These are phyloP conservation scores for Gnaphalium uliginosum DNA, from an alignment of 129 eudicot genomes.

Conservation along the genomic window DNA sequence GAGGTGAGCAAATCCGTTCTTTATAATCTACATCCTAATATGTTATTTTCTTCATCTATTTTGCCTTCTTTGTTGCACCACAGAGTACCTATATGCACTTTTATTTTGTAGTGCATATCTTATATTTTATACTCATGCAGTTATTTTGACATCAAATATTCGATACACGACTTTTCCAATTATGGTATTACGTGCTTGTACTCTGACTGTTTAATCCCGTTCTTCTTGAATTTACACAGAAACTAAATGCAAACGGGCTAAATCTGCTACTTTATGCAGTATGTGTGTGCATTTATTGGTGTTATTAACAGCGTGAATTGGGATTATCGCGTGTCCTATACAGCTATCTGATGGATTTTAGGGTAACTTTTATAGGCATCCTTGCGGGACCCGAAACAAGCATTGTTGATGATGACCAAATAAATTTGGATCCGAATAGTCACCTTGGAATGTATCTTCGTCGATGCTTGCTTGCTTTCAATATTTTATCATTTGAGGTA, in stretches of 20 bases:
- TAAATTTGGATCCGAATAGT: constrained; percentile 83
- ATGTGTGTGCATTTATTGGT: neutral
- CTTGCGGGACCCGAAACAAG: constrained; percentile 74
- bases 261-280: neutral
- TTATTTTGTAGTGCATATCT: neutral
- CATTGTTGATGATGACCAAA: constrained; percentile 87
- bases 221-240: neutral
- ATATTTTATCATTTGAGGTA: constrained; percentile 87
- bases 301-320: no score
- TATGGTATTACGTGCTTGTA: neutral
- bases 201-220: neutral
- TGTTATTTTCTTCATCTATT: neutral
- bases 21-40: constrained; percentile 9
- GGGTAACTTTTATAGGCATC: constrained; percentile 50
- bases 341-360: neutral
- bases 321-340: neutral
- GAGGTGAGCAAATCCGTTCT: constrained; percentile 56
- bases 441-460: constrained; percentile 81
- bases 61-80: constrained; percentile 9
- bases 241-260: neutral
- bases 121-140: neutral
- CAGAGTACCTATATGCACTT: neutral
- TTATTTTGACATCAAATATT: neutral
- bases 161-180: neutral
- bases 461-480: constrained; percentile 81